Conservation (phyloP, 352 stramenopile species). For the Globisporangium spiculum region DNA sequence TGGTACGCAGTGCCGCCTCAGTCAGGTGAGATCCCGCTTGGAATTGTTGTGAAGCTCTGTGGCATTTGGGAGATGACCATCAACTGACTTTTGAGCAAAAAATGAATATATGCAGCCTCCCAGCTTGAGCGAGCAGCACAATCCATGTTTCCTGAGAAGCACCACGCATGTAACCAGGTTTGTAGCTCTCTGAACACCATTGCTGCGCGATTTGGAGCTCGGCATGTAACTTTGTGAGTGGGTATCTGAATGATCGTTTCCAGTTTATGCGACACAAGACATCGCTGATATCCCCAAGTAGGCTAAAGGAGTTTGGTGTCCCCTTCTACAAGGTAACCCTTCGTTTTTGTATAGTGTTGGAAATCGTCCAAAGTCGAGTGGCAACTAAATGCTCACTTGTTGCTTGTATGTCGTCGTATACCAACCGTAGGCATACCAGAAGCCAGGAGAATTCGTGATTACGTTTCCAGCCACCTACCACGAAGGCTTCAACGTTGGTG, state of each 20-base stretch:
- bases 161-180: constrained; percentile 75
- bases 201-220: not conserved
- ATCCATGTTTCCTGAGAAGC: constrained; percentile 87
- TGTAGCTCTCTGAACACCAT: no score
- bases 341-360: no score
- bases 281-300: constrained; percentile 82
- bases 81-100: not conserved
- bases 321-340: constrained; percentile 58
- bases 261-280: constrained; percentile 94
- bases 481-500: constrained; percentile 88
- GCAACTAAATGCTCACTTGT: not conserved
- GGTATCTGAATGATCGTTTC: not conserved
- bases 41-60: not conserved
- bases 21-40: constrained; percentile 23
- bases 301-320: constrained; percentile 82
- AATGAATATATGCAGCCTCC: constrained; percentile 20
- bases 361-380: no score
- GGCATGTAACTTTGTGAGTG: not conserved
- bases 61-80: no score
- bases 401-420: not conserved
- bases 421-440: constrained; percentile 57
- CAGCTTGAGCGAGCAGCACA: constrained; percentile 85
- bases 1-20: constrained; percentile 90
- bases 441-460: constrained; percentile 90
- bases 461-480: constrained; percentile 91